Conservation (phyloP, 2,329 filamentous ascomycete genomes). For the Fusarium equiseti region DNA sequence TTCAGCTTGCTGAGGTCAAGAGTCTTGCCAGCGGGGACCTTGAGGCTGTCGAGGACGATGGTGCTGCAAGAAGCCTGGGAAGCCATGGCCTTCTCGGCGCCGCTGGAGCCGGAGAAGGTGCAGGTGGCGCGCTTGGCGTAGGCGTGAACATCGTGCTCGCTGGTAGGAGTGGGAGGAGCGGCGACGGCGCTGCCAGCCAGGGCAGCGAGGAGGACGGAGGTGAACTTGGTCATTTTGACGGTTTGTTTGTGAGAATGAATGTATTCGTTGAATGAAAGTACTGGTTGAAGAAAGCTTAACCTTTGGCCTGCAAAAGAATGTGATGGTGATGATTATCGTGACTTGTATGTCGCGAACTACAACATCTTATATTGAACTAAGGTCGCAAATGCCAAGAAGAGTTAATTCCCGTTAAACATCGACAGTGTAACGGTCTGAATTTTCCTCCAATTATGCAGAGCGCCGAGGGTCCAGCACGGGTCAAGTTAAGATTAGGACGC, state of each 20-base stretch:
- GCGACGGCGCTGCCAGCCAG: constrained; percentile 38
- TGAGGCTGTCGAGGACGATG: constrained; percentile 31
- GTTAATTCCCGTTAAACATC: neutral
- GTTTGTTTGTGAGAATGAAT: no score
- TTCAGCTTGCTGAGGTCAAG: constrained; percentile 40
- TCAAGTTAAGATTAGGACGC: constrained; percentile 19
- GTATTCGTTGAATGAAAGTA: constrained; percentile 13
- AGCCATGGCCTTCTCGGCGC: constrained; percentile 30
- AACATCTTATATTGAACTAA: constrained; percentile 22
- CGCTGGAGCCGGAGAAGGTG: constrained; percentile 38
- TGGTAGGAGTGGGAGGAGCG: constrained; percentile 25
- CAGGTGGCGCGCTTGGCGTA: constrained; percentile 37
- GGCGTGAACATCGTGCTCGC: constrained; percentile 16
- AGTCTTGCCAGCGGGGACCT: constrained; percentile 36
- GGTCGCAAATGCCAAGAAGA: neutral
- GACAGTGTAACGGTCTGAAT: neutral
- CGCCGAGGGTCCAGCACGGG: neutral
- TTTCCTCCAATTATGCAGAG: constrained; percentile 17
- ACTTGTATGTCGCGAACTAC: no score
- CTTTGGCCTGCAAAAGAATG: constrained; percentile 40
- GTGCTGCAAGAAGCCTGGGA: constrained; percentile 37
- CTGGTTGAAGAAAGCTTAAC: constrained; percentile 1
- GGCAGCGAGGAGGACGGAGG: constrained; percentile 25
- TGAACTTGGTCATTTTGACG: constrained; percentile 35
- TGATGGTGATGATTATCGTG: neutral